These are phyloP conservation scores for Aspergillus oerlinghausenensis DNA, from an alignment of 2,329 filamentous ascomycete species.

Conservation along the genomic window DNA sequence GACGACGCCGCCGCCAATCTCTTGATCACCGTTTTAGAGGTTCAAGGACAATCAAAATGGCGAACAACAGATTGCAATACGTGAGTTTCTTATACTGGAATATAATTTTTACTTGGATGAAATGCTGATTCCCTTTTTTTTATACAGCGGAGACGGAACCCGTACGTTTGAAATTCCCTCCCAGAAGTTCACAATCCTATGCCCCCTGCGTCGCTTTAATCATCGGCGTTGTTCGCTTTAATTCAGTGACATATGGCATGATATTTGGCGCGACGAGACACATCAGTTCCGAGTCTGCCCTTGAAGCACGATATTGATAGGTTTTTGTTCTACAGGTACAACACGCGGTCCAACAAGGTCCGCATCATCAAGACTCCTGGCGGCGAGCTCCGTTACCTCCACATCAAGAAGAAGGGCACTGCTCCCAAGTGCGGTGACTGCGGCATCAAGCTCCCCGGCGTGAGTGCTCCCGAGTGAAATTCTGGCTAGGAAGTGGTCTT, in stretches of 20 bases:
- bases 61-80: conserved; percentile 50
- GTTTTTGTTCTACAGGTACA: conserved; percentile 64
- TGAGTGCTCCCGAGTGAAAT: conserved; percentile 57
- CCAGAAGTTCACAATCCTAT: conserved; percentile 7
- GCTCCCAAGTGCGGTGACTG: conserved; percentile 99
- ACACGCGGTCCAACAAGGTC: conserved; percentile 96
- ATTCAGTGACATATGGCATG: conserved; percentile 7
- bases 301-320: conserved; percentile 28
- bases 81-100: conserved; percentile 28
- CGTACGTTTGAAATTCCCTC: conserved; percentile 54
- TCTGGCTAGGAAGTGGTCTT: conserved; percentile 11
- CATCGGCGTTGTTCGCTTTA: conserved; percentile 15
- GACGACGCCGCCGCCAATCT: conserved; percentile 36
- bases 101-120: background rate
- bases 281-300: background rate
- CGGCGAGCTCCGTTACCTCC: conserved; percentile 89
- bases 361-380: conserved; percentile 94
- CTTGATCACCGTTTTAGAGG: conserved; percentile 39
- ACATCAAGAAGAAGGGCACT: conserved; percentile 99
- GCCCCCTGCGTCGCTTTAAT: conserved; percentile 16
- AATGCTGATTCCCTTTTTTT: conserved; percentile 25
- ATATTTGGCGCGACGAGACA: conserved; percentile 10
- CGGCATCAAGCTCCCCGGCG: conserved; percentile 92
- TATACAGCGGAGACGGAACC: conserved; percentile 67
- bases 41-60: conserved; percentile 48